These are phyloP conservation scores for Vicia sativa DNA, from an alignment of 306 rosid genomes.

Conservation along the genomic window DNA sequence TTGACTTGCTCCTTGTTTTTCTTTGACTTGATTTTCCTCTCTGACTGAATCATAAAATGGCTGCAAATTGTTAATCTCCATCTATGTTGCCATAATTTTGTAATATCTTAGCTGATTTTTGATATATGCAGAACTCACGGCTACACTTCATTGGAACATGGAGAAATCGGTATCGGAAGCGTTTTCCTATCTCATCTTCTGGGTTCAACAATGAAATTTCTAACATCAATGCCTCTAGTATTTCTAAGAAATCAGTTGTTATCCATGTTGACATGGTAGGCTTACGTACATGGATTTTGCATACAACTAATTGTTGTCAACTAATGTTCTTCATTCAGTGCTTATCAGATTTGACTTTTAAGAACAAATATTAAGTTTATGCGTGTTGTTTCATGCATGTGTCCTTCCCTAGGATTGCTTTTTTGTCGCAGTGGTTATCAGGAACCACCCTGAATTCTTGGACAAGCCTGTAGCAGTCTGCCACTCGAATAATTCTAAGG, in stretches of 20 bases:
- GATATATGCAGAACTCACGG: conserved; percentile 74
- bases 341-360: conserved; percentile 39
- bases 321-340: conserved; percentile 30
- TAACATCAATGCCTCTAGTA: conserved; percentile 37
- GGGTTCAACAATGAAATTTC: conserved; percentile 46
- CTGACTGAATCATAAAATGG: conserved; percentile 7
- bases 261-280: conserved; percentile 92
- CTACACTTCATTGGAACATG: conserved; percentile 95
- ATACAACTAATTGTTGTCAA: conserved; percentile 31
- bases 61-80: neutral
- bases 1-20: conserved; percentile 31
- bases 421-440: conserved; percentile 86
- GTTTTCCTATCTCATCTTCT: conserved; percentile 54
- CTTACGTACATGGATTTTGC: conserved; percentile 26
- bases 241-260: conserved; percentile 47
- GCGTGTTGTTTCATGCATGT: conserved; percentile 1
- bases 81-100: conserved; percentile 21
- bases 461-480: conserved; percentile 91
- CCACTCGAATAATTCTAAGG: conserved; percentile 87
- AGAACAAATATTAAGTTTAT: conserved; percentile 25
- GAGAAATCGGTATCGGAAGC: conserved; percentile 88
- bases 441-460: conserved; percentile 63
- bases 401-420: conserved; percentile 82
- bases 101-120: conserved; percentile 37
- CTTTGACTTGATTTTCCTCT: conserved; percentile 22